A percentile compares a stretch with the other conserved stretches of the same genome.
Evolutionary conservation across 1,139 yeast species (phyloP).

Genomic region (Lodderomyces orthopsilosis): DNA sequence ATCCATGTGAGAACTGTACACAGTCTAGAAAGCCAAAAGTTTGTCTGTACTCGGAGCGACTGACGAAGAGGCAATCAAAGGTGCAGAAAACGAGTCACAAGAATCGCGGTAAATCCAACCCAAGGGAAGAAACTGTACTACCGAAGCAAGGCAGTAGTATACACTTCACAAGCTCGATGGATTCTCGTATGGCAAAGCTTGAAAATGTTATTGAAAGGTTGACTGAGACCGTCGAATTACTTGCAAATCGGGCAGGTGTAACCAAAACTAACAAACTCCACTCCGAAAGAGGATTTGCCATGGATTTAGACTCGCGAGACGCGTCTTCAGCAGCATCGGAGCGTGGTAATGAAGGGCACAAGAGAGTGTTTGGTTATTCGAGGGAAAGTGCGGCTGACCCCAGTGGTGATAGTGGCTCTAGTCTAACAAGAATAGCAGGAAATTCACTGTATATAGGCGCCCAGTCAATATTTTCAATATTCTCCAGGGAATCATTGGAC

Average conservation of each 20-base stretch:
- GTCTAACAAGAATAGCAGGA: not conserved
- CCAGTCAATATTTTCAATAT: slow-evolving; percentile 38
- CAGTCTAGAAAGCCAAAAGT: slow-evolving; percentile 18
- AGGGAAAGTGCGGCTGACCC: not conserved
- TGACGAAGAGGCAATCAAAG: slow-evolving; percentile 15
- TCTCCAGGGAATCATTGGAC: slow-evolving; percentile 33
- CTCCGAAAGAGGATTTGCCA: not conserved
- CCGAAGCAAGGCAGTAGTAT: not conserved
- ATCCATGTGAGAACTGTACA: slow-evolving; percentile 47
- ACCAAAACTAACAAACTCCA: not conserved
- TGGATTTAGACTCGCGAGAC: not conserved
- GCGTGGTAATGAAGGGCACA: not conserved
- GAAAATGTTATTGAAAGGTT: slow-evolving; percentile 24
- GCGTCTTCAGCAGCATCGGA: not conserved
- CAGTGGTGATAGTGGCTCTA: not conserved
- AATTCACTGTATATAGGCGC: slow-evolving; percentile 28
- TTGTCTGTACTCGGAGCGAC: slow-evolving; percentile 31
- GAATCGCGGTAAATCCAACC: slow-evolving; percentile 5
- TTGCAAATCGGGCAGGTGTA: not conserved
- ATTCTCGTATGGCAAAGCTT: slow-evolving; percentile 21
- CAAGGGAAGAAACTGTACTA: not conserved
- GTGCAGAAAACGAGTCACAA: slow-evolving; percentile 5
- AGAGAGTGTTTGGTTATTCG: not conserved
- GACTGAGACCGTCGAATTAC: slow-evolving; percentile 13
- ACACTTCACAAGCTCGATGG: slow-evolving; percentile 15